Evolutionary conservation across 2,329 filamentous ascomycete genomes (phyloP), one percentile per base, ranked within the genome.

Genomic region (Chrysoporthe puriensis): DNA sequence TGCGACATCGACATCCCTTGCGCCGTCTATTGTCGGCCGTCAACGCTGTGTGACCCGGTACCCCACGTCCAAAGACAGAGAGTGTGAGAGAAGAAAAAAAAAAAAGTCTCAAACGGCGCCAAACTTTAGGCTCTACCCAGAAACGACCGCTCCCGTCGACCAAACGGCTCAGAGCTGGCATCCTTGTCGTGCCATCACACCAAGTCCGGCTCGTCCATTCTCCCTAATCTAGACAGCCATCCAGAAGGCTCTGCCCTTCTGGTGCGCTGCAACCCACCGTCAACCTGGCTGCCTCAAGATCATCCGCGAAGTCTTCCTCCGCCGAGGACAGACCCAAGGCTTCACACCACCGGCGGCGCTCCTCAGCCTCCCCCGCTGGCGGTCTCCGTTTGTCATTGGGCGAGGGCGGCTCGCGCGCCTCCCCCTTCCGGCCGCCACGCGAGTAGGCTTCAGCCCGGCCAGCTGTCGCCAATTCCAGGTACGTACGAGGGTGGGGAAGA

Each of bases 391-490:
- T 79, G 75, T 72, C 74, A 74, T 74, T 77, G 76, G 72, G 73
- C 73, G 72, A 75, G 69, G 61, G 69, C 70, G 73, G 72, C 70
- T 72, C 72, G 73, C 76, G 73, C 76, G 73, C 73, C 64, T 70
- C 77, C 69, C 69, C 73, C 73, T 71, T 75, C 80, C 74, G 79
- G 78, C 72, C 77, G 79, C 71, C 76, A 80, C 73, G 73, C 54
- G 42, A 58, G n/a, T 34, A 40, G 78, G 77, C 78, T 78, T 70
- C 74, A 76, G 70, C 73, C 78, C 67, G 73, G 76, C 68, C 74
- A 75, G 69, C 80, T 88, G 64, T 84, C 86, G 69, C 83, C 87
- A 44, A 84, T 89, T 73, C 83, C 85, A 74, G 86, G 86, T 85
- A 85, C 76, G 84, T 83, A 26, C 16, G 13, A 16, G 21, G 21